Evolutionary conservation across 2,329 filamentous ascomycete genomes (phyloP).

Genomic region (Microdochium nivale): DNA sequence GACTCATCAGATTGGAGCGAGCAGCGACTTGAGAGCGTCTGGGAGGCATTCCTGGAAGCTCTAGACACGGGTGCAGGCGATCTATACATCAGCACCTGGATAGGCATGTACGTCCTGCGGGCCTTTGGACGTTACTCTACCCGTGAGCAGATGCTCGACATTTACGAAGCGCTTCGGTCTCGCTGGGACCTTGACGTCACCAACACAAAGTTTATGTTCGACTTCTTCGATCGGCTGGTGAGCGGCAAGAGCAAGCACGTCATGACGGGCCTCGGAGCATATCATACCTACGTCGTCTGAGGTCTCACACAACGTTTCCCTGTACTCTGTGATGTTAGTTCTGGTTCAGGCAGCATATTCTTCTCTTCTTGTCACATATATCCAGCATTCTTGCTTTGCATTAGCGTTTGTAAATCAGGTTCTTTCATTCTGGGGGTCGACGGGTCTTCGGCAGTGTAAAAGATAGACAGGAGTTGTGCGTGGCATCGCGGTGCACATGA

Average conservation of each 20-base stretch:
- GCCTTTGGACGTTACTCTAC: constrained; percentile 57
- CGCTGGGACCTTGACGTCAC: constrained; percentile 36
- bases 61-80: constrained; percentile 35
- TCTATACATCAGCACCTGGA: constrained; percentile 49
- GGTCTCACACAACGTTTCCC: too few relatives aligned
- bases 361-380: too few relatives aligned
- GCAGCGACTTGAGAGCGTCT: constrained; percentile 58
- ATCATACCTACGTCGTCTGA: background rate
- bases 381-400: too few relatives aligned
- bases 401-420: too few relatives aligned
- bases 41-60: constrained; percentile 53
- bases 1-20: constrained; percentile 62
- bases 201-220: constrained; percentile 36
- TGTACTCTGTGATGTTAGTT: too few relatives aligned
- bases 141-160: constrained; percentile 38
- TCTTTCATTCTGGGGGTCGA: too few relatives aligned
- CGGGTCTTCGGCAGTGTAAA: too few relatives aligned
- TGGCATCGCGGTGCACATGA: too few relatives aligned
- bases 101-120: constrained; percentile 50
- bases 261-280: background rate
- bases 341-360: background rate
- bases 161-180: constrained; percentile 40
- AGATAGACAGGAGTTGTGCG: too few relatives aligned
- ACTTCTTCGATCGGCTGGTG: constrained; percentile 33
- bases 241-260: constrained; percentile 14